Base-by-base conservation (phyloP, 2,329 filamentous ascomycete species). In the Alternaria brassicae region DNA sequence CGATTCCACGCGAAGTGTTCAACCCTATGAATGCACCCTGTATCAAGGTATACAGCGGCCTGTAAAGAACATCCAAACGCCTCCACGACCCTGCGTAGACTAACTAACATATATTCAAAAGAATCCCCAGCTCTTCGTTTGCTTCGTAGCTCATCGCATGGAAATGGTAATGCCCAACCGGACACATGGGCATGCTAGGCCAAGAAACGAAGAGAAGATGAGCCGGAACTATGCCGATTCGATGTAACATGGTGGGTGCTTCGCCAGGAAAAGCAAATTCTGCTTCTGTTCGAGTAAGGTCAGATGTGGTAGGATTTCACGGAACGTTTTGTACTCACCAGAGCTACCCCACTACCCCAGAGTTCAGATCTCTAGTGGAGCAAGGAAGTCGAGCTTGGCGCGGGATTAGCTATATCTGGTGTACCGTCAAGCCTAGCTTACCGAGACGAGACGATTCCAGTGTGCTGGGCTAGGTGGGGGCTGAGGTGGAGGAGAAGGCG, bases 401-500 rank as follows among this genome's bases (percentile, higher is more conserved):
- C 56, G 21, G 19, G n/a, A 53, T 71, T 53, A 71, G 64, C 51
- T 55, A 36, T 40, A 25, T 17, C 5, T 47, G 48, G 52, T 41
- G 39, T 59, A 50, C 45, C 28, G 47, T 34, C 51, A 23, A 28
- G 58, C 41, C 61, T 54, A 36, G 61, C 67, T 34, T 60, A 71
- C 65, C 32, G 58, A 49, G 17, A 63, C 37, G 15, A 66, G 56
- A 49, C 63, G 68, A 30, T 56, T 64, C 75, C 75, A 77, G 40
- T 69, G 66, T 39, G 67, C 65, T 42, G 77, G 77, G 41, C 77
- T 79, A 69, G 77, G 76, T 41, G 77, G 77, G 13, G 77, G 77
- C 58, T 78, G 76, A 30, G 77, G 76, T 25, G 77, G 77, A 27
- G 77, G 77, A 27, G 77, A 78, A 28, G 77, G 77, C 9, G 77